Evolutionary conservation across 1,139 yeast species (phyloP), one percentile per base, ranked within the genome.

Genomic region (Taphrina betulina): DNA sequence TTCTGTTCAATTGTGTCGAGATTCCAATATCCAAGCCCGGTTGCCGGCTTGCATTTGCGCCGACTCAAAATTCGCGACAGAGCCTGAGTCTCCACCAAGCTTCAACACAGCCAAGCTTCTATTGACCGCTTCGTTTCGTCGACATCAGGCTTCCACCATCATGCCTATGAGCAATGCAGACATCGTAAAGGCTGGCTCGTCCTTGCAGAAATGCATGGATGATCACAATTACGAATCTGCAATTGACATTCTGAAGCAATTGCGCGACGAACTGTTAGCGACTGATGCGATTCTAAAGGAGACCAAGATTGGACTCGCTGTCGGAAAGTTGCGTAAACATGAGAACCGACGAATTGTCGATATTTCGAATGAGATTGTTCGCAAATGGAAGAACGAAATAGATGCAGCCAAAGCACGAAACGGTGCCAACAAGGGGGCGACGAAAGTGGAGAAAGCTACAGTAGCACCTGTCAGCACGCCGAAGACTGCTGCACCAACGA

Each of bases 291-390:
- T 90, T 40, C 75, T 92, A 24, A 64, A 72, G 68, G 88, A 90
- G 67, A 92, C 98, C n/a, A 89, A 88, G 70, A 92, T 92, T n/a
- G 98, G 98, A 60, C 94, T 92, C 23, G 94, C 92, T 4, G 97
- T 92, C 45, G 94, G 94, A 72, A 89, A 88, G 71, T 81, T 84
- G 66, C 79, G 95, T 63, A 72, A 84, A 8, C 86, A 86, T 62
- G 66, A 75, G 22, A 87, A 85, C 67, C 65, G 76, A 22, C 86
- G 83, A 60, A 81, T 92, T 50, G 76, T 82, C 16, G 72, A 78
- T 4, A 72, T 85, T 53, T 97, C 90, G 29, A 86, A 85, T 69
- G 81, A 80, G 65, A 86, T 88, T 75, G 89, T 92, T 65, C 80
- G 82, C 65, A 75, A 77, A 41, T 92, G 98, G 98, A 87, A 89